Evolutionary conservation across 164 flowering plant species (phyloP).

Genomic region (Houttuynia cordata): DNA sequence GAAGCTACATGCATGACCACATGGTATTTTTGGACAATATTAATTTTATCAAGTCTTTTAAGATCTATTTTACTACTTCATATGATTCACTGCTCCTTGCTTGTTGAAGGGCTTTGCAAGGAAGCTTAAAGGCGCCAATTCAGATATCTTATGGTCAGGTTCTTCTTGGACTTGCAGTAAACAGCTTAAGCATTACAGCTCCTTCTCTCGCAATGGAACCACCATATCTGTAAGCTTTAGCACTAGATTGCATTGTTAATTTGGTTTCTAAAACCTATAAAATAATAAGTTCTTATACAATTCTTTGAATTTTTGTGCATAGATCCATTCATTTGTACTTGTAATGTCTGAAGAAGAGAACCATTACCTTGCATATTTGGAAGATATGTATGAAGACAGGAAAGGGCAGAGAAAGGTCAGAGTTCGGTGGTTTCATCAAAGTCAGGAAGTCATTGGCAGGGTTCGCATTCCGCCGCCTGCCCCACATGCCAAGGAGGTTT

Average conservation of each 20-base stretch:
- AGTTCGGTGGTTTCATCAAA: constrained; percentile 96
- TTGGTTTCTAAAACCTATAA: not conserved
- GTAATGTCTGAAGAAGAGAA: constrained; percentile 84
- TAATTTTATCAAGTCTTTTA: not conserved
- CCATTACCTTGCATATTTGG: constrained; percentile 78
- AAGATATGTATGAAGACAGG: constrained; percentile 95
- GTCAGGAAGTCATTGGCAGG: constrained; percentile 61
- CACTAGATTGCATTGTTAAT: not conserved
- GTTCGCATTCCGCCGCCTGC: constrained; percentile 25
- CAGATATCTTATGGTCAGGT: constrained; percentile 88
- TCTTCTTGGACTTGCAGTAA: constrained; percentile 78
- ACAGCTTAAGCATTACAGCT: constrained; percentile 81
- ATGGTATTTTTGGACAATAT: constrained; percentile 22
- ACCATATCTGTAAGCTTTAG: constrained; percentile 48
- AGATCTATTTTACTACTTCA: not conserved
- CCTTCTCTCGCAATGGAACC: constrained; percentile 73
- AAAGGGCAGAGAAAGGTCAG: constrained; percentile 85
- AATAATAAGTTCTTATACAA: not conserved
- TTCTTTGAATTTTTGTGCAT: constrained; percentile 12
- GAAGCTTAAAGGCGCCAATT: constrained; percentile 29
- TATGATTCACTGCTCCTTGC: constrained; percentile 1
- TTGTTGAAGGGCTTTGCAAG: constrained; percentile 45
- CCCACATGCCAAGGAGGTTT: constrained; percentile 82
- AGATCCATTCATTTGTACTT: constrained; percentile 86
- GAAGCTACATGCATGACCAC: constrained; percentile 21